Evolutionary conservation across 768 basidiomycete genomes (phyloP).

Genomic region (Lactarius hatsudake): DNA sequence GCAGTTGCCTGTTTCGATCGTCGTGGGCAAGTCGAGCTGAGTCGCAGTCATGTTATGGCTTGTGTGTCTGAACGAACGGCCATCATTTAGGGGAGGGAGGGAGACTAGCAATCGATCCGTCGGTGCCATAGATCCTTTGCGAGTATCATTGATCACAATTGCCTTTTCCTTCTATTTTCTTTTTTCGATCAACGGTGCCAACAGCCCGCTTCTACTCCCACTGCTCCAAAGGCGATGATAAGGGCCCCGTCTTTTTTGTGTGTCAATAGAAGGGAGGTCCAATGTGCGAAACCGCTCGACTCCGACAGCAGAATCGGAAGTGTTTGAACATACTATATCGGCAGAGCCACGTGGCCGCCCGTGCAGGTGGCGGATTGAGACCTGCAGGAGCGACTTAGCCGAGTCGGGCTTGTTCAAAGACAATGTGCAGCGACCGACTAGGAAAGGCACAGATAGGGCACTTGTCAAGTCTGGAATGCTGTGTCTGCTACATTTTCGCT

Average conservation of each 20-base stretch:
- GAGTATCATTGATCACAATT: constrained; percentile 11
- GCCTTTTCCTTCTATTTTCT: constrained; percentile 16
- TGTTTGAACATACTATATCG: constrained; percentile 25
- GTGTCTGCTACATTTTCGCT: constrained; percentile 4
- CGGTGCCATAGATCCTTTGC: constrained; percentile 13
- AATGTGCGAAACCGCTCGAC: constrained; percentile 18
- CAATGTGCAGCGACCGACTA: constrained; percentile 12
- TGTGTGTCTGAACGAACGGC: constrained; percentile 11
- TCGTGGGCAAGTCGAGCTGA: constrained; percentile 13
- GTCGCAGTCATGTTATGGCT: constrained; percentile 14
- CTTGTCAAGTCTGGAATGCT: constrained; percentile 14
- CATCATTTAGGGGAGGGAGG: not conserved
- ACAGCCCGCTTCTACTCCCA: constrained; percentile 19
- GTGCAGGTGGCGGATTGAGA: constrained; percentile 2
- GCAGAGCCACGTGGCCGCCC: constrained; percentile 24
- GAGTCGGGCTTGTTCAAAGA: constrained; percentile 25
- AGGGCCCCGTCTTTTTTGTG: constrained; percentile 20
- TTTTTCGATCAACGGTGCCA: constrained; percentile 25
- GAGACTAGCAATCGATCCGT: constrained; percentile 9
- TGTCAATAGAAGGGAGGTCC: constrained; percentile 20
- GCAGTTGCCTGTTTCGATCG: constrained; percentile 14
- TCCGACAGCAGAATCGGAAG: constrained; percentile 18
- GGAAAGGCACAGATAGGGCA: constrained; percentile 24
- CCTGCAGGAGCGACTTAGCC: constrained; percentile 12
- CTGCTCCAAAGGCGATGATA: constrained; percentile 16